phyloP scores from a whole-genome alignment of 2,329 filamentous ascomycete species.

The Fusarium redolens region DNA sequence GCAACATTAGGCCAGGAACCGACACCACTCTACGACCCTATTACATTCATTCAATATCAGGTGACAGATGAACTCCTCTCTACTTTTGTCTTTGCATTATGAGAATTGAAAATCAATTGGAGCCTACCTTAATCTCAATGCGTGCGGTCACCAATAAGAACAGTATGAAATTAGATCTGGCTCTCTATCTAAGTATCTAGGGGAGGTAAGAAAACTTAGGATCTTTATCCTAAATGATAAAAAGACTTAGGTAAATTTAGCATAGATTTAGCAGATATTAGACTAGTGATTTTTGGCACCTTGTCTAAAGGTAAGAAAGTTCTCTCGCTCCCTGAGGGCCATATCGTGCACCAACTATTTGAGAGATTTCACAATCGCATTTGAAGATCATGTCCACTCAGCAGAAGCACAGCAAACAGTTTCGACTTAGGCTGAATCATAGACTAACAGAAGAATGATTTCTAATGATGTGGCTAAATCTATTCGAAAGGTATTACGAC shows the following conservation, averaged over 20 bases:
- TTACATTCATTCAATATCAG: not conserved
- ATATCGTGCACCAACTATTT: not conserved
- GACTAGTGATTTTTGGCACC: no score
- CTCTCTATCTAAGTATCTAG: not conserved
- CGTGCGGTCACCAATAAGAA: not conserved
- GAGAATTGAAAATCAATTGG: not conserved
- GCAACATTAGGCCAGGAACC: constrained; percentile 6
- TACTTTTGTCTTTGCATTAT: not conserved
- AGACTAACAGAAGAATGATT: not conserved
- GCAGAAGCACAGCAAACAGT: not conserved
- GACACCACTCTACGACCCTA: not conserved
- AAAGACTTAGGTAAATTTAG: no score
- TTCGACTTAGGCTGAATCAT: not conserved
- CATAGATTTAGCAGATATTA: no score
- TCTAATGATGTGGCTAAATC: not conserved
- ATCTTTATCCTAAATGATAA: no score
- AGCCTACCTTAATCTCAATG: not conserved
- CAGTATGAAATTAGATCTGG: not conserved
- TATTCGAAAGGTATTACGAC: not conserved
- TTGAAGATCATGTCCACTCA: not conserved
- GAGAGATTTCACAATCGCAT: not conserved
- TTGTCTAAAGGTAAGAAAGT: no score
- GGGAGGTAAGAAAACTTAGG: no score
- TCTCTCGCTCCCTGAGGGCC: no score
- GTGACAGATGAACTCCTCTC: not conserved